phyloP scores from a whole-genome alignment of 345 rosid genomes.

The Lenwebbia sp. region DNA sequence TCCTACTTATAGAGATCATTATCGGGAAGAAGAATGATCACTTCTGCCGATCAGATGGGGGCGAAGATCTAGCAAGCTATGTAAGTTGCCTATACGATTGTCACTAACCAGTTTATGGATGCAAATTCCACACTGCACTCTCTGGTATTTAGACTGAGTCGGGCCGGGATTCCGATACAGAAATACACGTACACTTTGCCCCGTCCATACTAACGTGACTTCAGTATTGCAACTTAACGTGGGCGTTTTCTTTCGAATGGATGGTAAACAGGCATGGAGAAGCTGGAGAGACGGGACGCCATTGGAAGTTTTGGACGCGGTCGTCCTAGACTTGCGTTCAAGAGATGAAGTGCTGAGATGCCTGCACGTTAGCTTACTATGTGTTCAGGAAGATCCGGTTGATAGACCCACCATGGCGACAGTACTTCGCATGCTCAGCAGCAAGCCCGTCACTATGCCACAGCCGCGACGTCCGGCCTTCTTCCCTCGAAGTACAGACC shows the following conservation, averaged over 20 bases:
- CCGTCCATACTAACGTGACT: background rate
- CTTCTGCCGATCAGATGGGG: background rate
- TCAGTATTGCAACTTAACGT: background rate
- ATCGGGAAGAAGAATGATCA: conserved; percentile 16
- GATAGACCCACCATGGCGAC: background rate
- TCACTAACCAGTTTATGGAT: background rate
- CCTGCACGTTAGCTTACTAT: background rate
- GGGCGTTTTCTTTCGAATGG: background rate
- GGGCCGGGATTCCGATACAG: background rate
- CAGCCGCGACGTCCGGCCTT: background rate
- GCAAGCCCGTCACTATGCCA: background rate
- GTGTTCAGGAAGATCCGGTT: background rate
- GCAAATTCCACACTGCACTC: background rate
- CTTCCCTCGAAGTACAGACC: background rate
- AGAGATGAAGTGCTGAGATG: background rate
- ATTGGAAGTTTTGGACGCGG: background rate
- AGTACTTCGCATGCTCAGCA: background rate
- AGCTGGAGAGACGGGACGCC: background rate
- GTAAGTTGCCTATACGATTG: background rate
- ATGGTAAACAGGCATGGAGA: background rate
- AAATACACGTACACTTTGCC: background rate
- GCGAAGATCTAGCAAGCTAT: background rate
- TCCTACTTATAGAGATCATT: conserved; percentile 12
- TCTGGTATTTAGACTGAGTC: background rate
- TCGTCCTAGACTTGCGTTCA: background rate